Evolutionary conservation across 129 eudicot species (phyloP), one percentile per base, ranked within the genome.

Genomic region (Pittosporum tobira): DNA sequence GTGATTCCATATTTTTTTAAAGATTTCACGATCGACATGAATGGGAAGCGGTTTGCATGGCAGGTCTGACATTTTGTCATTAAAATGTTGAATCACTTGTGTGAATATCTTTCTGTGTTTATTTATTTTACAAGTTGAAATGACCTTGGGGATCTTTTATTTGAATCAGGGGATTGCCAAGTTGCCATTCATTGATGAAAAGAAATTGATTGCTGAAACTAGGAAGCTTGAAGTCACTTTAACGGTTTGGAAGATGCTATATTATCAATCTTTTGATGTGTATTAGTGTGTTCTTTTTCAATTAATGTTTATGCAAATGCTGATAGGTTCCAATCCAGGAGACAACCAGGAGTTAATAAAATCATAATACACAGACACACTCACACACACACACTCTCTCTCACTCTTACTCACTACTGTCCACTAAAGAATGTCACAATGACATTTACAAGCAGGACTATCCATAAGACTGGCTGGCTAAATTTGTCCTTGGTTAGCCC

Each of bases 11-110:
- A 26, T 48, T 48, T 65, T n/a, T n/a, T n/a, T n/a, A n/a, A n/a
- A 93, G 96, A 93, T 76, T 93, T 93, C 71, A 88, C 71, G 53
- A 75, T 93, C 44, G 99, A 93, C 74, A 87, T 93, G 99, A 84
- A 93, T 62, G 99, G 99, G 53, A 93, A 93, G 78, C 96, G 96
- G 46, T 87, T 81, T 42, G 82, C 96, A 31, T 93, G 96, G 99
- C 99, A 93, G 99, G 99, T 93, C 6, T n/a, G 6, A 2, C 11
- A 30, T 45, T 56, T 20, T 9, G 29, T 53, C 20, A 56, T 31
- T 23, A 6, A 13, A 8, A 11, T 20, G 23, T 24, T 47, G 18
- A 28, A 25, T n/a, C n/a, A n/a, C n/a, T n/a, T n/a, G n/a, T n/a
- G n/a, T n/a, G n/a, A n/a, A n/a, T n/a, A 42, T 36, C 29, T 48